Base-by-base conservation (phyloP, 805 yeast genomes). In the Teunomyces aglyptinius region DNA sequence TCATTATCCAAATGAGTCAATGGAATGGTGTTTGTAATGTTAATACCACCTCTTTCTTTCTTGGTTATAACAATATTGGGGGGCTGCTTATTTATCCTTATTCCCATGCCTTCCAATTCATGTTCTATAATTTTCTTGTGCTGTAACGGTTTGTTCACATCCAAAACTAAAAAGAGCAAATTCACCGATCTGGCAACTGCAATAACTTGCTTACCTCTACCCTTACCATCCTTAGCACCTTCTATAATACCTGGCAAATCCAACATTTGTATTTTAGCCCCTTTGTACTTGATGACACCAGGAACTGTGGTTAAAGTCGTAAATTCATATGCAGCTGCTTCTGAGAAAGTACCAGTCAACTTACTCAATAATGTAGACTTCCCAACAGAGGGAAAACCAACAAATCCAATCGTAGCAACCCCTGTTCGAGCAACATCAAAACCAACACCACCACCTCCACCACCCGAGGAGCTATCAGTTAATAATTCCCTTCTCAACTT, bases 361-460 rank as follows among this genome's bases (percentile, higher is more conserved):
- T 89, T 86, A 24, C 89, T 82, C 55, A 94, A 77, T 49, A 94
- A 70, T 1, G 99, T 94, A 6, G 89, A 82, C 60, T 87, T 87
- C 27, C 94, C 94, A 2, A 94, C 99, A 1, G 98, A 91, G 1
- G 99, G 99, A 64, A 94, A 94, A 3, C 99, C 99, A 38, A 94
- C 96, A 64, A 91, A 94, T 7, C 99, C 99, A 44, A 94, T 95
- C 6, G 96, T 82, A 3, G 97, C 97, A 11, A 89, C 97, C 70
- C 99, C 99, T 0, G 97, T 92, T 67, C 97, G 82, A n/a, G 96
- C 96, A 38, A 94, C 98, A 72, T 94, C 99, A 68, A 94, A 94
- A 6, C 99, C 99, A 18, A 80, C 82, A 53, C 98, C 97, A 16
- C 81, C 88, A 48, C 94, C 96, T 49, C 97, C 96, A 29, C 97